Evolutionary conservation across 2,329 filamentous ascomycete genomes (phyloP).

Genomic region (Cadophora sp.): DNA sequence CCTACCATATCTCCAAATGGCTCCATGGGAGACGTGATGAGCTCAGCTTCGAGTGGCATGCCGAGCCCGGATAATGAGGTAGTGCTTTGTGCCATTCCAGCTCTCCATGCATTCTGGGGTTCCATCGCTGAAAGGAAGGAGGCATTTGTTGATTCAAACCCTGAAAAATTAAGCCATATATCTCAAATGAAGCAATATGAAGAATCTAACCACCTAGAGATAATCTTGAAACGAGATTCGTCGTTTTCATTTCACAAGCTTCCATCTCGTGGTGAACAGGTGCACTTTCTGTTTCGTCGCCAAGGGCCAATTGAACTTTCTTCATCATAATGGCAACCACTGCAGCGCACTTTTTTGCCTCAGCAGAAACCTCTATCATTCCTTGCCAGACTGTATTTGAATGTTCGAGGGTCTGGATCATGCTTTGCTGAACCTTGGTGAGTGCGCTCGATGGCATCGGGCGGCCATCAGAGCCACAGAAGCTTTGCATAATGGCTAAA

Average conservation of each 20-base stretch:
- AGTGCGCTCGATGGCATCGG: not conserved
- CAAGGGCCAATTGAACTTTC: slow-evolving; percentile 15
- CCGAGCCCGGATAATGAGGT: slow-evolving; percentile 9
- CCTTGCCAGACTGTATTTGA: slow-evolving; percentile 12
- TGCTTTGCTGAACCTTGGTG: not conserved
- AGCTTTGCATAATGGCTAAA: slow-evolving; percentile 44
- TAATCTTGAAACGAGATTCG: not conserved
- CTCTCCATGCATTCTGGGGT: not conserved
- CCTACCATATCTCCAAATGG: slow-evolving; percentile 32
- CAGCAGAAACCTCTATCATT: not conserved
- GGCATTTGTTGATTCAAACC: not conserved
- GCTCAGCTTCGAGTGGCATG: slow-evolving; percentile 14
- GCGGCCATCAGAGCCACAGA: not conserved
- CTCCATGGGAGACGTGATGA: slow-evolving; percentile 19
- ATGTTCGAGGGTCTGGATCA: not conserved
- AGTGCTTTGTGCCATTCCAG: not conserved
- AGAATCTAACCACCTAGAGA: not conserved
- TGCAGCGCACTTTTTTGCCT: slow-evolving; percentile 14
- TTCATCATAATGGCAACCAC: slow-evolving; percentile 15
- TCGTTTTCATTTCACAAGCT: not conserved
- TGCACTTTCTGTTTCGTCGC: not conserved
- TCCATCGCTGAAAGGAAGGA: not conserved
- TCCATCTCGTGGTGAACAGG: not conserved
- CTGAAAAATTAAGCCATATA: not conserved
- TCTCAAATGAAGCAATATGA: not conserved